A percentile compares a stretch with the other conserved stretches of the same genome.
phyloP scores from a whole-genome alignment of 176 grass and related monocot genomes.

The Cenchrus fungigraminus region DNA sequence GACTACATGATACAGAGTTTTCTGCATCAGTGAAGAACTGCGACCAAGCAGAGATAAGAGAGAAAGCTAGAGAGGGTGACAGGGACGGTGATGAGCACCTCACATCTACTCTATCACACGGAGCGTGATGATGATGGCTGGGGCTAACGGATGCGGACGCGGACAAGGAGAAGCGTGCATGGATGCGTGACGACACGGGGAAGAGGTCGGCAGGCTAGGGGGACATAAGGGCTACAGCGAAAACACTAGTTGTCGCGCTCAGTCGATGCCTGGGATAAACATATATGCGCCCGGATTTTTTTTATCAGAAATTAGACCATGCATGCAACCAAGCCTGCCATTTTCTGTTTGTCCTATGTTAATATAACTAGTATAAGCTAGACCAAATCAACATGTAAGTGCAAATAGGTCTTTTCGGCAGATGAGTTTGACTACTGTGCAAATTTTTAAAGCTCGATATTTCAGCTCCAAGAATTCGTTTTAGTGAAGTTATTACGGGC shows the following conservation, averaged over 20 bases:
- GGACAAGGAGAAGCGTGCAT: slow-evolving; percentile 54
- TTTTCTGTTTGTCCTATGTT: background rate
- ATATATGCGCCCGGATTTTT: slow-evolving; percentile 10
- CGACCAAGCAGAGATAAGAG: background rate
- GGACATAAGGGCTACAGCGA: slow-evolving; percentile 39
- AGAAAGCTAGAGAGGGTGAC: background rate
- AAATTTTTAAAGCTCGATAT: background rate
- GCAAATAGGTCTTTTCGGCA: too few species aligned
- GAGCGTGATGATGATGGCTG: slow-evolving; percentile 42
- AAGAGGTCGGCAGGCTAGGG: slow-evolving; percentile 42
- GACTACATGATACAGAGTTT: too few species aligned
- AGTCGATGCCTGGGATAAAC: slow-evolving; percentile 25
- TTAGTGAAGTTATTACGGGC: background rate
- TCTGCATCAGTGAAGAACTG: slow-evolving; percentile 14
- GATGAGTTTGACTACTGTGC: background rate
- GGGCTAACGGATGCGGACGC: slow-evolving; percentile 20
- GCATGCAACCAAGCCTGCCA: background rate
- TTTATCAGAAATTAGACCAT: slow-evolving; percentile 16
- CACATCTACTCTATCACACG: background rate
- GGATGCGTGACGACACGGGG: slow-evolving; percentile 42
- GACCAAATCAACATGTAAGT: background rate
- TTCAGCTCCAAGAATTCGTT: background rate
- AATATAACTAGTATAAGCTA: background rate
- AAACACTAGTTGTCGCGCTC: slow-evolving; percentile 46
- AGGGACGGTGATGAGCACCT: background rate